These are phyloP conservation scores for Amniculicola lignicola DNA, from an alignment of 495 filamentous ascomycete species.

Conservation along the genomic window DNA sequence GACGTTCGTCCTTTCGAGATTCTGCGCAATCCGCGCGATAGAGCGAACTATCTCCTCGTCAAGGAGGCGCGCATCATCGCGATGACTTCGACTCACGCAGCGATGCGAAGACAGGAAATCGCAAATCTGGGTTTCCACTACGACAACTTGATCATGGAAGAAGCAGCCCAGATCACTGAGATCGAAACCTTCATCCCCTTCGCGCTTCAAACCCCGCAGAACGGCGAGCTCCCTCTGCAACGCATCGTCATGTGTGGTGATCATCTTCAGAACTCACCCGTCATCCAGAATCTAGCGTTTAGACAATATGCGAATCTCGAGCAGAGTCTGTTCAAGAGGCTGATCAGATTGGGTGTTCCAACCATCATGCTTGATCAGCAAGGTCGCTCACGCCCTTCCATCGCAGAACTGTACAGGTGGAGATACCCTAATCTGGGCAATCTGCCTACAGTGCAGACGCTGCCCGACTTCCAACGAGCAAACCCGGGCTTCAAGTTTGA, in stretches of 20 bases:
- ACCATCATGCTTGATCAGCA: slow-evolving; percentile 88
- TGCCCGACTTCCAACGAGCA: slow-evolving; percentile 69
- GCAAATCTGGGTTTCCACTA: slow-evolving; percentile 90
- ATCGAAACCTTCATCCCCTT: slow-evolving; percentile 95
- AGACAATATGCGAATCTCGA: slow-evolving; percentile 93
- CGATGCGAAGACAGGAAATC: slow-evolving; percentile 95
- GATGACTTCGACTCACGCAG: slow-evolving; percentile 97
- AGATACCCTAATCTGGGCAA: slow-evolving; percentile 80
- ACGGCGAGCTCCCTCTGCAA: slow-evolving; percentile 72
- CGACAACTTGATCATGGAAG: slow-evolving; percentile 98
- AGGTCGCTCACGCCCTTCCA: slow-evolving; percentile 79
- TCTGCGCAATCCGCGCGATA: slow-evolving; percentile 78
- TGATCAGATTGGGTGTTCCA: slow-evolving; percentile 87
- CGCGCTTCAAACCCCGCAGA: slow-evolving; percentile 77
- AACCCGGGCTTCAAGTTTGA: slow-evolving; percentile 93
- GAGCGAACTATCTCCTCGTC: slow-evolving; percentile 89
- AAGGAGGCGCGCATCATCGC: slow-evolving; percentile 95
- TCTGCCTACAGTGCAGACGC: slow-evolving; percentile 66
- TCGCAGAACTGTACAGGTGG: slow-evolving; percentile 91
- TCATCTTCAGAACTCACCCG: slow-evolving; percentile 93
- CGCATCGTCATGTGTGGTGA: slow-evolving; percentile 91
- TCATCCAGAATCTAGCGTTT: slow-evolving; percentile 95
- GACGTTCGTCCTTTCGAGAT: slow-evolving; percentile 96
- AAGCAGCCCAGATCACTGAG: slow-evolving; percentile 96
- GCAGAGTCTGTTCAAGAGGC: slow-evolving; percentile 87